phyloP scores from a whole-genome alignment of 805 yeast species.

The Saturnispora gosingensis region DNA sequence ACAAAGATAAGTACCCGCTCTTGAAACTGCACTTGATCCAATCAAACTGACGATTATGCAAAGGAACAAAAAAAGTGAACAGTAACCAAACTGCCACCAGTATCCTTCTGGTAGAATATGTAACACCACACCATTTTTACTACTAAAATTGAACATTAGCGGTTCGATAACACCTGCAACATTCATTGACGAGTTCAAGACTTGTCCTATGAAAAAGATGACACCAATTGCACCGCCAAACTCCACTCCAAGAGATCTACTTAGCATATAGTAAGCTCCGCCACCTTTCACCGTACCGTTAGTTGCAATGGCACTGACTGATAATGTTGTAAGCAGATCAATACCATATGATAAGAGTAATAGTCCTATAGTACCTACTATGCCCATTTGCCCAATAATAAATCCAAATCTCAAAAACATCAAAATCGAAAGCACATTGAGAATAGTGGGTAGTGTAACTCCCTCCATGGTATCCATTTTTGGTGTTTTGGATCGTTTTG shows the following conservation, averaged over 20 bases:
- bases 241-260: slow-evolving; percentile 92
- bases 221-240: slow-evolving; percentile 97
- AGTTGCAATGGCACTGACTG: slow-evolving; percentile 92
- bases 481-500: not conserved
- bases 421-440: slow-evolving; percentile 86
- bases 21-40: slow-evolving; percentile 75
- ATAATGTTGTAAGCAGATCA: slow-evolving; percentile 75
- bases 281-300: slow-evolving; percentile 98
- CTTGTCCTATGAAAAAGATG: slow-evolving; percentile 91
- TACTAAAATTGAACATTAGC: slow-evolving; percentile 67
- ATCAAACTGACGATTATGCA: slow-evolving; percentile 73
- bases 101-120: slow-evolving; percentile 54
- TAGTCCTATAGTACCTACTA: slow-evolving; percentile 63
- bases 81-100: slow-evolving; percentile 61
- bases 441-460: slow-evolving; percentile 86
- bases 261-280: slow-evolving; percentile 96
- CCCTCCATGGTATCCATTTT: slow-evolving; percentile 82
- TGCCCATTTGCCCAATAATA: slow-evolving; percentile 89
- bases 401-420: slow-evolving; percentile 96
- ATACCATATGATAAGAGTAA: slow-evolving; percentile 68
- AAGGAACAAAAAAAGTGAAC: slow-evolving; percentile 54
- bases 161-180: slow-evolving; percentile 96
- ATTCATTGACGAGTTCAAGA: slow-evolving; percentile 81
- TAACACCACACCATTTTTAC: slow-evolving; percentile 43
- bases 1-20: slow-evolving; percentile 70